A percentile compares a stretch with the other conserved stretches of the same genome.
Conservation (phyloP, 179 eudicot genomes). For the Vitellaria paradoxa region DNA sequence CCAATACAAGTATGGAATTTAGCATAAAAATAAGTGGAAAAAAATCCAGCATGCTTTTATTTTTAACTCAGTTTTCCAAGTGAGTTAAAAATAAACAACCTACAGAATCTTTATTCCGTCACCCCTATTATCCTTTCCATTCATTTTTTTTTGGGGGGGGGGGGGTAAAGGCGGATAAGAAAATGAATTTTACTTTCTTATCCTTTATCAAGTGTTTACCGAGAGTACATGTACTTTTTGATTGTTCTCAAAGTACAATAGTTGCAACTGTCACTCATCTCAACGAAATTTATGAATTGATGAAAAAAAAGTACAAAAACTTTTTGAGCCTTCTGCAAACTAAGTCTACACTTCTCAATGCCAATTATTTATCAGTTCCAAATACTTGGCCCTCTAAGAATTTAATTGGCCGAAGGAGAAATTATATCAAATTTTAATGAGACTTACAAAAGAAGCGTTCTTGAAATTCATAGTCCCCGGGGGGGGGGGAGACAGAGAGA, state of each 20-base stretch:
- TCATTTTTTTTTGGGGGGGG: background rate
- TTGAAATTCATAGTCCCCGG: too few species aligned
- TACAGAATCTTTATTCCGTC: too few species aligned
- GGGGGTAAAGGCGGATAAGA: too few species aligned
- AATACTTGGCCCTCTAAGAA: background rate
- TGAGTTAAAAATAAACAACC: too few species aligned
- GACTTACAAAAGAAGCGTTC: too few species aligned
- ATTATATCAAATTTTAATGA: too few species aligned
- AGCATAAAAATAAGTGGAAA: background rate
- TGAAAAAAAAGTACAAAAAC: background rate
- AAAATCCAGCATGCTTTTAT: background rate
- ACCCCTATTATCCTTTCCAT: background rate
- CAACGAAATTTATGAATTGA: background rate
- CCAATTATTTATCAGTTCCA: background rate
- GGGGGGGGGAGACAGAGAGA: too few species aligned
- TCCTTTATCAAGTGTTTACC: background rate
- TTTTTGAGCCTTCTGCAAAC: background rate
- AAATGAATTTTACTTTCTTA: background rate
- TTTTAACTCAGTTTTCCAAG: too few species aligned
- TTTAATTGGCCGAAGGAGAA: too few species aligned
- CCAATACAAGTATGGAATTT: background rate
- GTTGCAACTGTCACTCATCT: background rate
- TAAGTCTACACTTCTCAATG: background rate
- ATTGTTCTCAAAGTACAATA: background rate
- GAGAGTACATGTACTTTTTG: background rate